Conservation (phyloP, 192 early-diverging fungal genomes). For the Pilobolus umbonatus region DNA sequence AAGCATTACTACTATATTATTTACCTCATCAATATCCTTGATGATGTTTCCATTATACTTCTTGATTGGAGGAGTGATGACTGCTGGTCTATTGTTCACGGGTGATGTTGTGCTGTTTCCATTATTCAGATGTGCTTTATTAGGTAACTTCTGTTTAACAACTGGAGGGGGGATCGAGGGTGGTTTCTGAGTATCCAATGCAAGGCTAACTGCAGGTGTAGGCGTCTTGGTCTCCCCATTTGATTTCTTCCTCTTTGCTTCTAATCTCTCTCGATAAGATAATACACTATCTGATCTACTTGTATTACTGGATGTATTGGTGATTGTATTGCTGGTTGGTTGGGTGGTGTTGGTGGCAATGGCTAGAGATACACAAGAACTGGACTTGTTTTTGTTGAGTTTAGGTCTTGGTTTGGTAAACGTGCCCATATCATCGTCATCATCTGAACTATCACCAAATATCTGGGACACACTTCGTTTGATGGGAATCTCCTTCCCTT, state of each 20-base stretch:
- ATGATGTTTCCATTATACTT: not conserved
- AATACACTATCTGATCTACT: not conserved
- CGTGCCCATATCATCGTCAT: constrained; percentile 27
- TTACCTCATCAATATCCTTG: constrained; percentile 19
- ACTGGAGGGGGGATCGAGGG: not conserved
- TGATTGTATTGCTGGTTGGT: not conserved
- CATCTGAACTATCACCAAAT: constrained; percentile 24
- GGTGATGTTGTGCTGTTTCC: not conserved
- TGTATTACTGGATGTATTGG: not conserved
- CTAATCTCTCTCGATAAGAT: constrained; percentile 9
- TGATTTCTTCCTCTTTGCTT: constrained; percentile 17
- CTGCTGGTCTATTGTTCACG: not conserved
- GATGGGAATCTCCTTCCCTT: not conserved
- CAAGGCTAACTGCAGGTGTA: not conserved
- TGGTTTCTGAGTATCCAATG: not conserved
- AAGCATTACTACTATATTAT: not conserved
- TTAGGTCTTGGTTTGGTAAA: too few species aligned
- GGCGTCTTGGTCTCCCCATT: not conserved
- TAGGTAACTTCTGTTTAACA: constrained; percentile 32
- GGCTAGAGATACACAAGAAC: not conserved
- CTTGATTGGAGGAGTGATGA: constrained; percentile 3
- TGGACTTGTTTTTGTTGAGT: not conserved
- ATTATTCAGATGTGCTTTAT: constrained; percentile 20
- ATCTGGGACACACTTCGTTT: not conserved
- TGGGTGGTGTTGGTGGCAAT: not conserved